Evolutionary conservation across 2,329 filamentous ascomycete genomes (phyloP).

Genomic region (Cladosporium sp.): DNA sequence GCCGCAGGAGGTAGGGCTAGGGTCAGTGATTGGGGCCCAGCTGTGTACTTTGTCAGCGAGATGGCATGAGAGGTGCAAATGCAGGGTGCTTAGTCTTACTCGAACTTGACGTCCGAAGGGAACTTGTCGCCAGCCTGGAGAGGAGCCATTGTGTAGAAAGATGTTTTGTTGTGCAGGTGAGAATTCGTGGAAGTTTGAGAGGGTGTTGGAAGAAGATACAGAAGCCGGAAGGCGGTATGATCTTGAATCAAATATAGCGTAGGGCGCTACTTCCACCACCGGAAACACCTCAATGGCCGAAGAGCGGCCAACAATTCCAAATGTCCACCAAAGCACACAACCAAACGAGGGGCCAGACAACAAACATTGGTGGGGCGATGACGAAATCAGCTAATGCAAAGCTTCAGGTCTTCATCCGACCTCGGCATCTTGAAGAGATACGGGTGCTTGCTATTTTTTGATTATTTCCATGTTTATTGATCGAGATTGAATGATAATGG

Average conservation of each 20-base stretch:
- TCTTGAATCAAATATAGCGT: not conserved
- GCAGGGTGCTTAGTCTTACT: conserved; percentile 53
- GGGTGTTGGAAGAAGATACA: not conserved
- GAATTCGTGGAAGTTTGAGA: not conserved
- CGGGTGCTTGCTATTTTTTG: too few relatives aligned
- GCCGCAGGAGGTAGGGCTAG: conserved; percentile 68
- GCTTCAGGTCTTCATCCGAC: not conserved
- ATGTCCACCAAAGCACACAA: not conserved
- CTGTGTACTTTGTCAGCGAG: conserved; percentile 34
- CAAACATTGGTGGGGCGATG: conserved; percentile 1
- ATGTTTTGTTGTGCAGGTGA: not conserved
- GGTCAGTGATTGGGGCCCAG: conserved; percentile 75
- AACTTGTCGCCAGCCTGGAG: conserved; percentile 79
- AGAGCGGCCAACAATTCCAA: conserved; percentile 5
- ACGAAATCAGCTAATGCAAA: not conserved
- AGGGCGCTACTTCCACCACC: not conserved
- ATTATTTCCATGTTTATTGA: too few relatives aligned
- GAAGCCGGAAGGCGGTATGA: not conserved
- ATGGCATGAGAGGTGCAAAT: not conserved
- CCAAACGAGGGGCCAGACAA: conserved; percentile 2
- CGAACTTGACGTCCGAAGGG: conserved; percentile 74
- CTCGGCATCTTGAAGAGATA: too few relatives aligned
- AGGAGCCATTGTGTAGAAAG: conserved; percentile 50
- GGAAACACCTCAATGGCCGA: conserved; percentile 10
- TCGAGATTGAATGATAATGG: too few relatives aligned